phyloP scores from a whole-genome alignment of 2,329 filamentous ascomycete species.

The Leptographium flavum region DNA sequence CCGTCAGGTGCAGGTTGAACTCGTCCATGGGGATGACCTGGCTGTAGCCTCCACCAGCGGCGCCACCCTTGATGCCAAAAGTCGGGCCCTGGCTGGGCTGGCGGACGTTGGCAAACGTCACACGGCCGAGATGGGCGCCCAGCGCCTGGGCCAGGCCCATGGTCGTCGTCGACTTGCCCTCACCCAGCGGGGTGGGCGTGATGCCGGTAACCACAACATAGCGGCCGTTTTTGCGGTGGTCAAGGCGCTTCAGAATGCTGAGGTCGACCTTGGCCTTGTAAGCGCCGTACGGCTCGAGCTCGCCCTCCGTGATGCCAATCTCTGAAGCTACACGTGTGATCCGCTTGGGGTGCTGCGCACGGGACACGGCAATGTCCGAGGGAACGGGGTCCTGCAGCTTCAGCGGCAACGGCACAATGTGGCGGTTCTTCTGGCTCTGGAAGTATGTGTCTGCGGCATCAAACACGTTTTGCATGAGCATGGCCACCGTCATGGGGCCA shows the following conservation, averaged over 20 bases:
- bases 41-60: slow-evolving; percentile 92
- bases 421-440: slow-evolving; percentile 66
- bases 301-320: slow-evolving; percentile 73
- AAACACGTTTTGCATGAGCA: slow-evolving; percentile 92
- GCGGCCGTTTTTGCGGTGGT: slow-evolving; percentile 75
- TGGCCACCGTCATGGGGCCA: slow-evolving; percentile 96
- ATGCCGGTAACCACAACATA: slow-evolving; percentile 93
- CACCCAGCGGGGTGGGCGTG: slow-evolving; percentile 87
- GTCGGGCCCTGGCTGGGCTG: slow-evolving; percentile 96
- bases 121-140: slow-evolving; percentile 70
- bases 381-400: slow-evolving; percentile 70
- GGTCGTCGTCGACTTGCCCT: slow-evolving; percentile 97
- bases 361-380: slow-evolving; percentile 88
- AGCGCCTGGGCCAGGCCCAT: slow-evolving; percentile 90
- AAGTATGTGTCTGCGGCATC: slow-evolving; percentile 72
- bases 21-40: slow-evolving; percentile 99
- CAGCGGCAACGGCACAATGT: slow-evolving; percentile 69
- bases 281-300: slow-evolving; percentile 87
- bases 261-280: slow-evolving; percentile 95
- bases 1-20: slow-evolving; percentile 95
- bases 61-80: slow-evolving; percentile 97
- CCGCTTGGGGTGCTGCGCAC: slow-evolving; percentile 79
- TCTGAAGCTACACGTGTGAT: slow-evolving; percentile 77
- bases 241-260: slow-evolving; percentile 63
- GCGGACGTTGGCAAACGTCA: slow-evolving; percentile 91